These are phyloP conservation scores for Trichoderma sp. DNA, from an alignment of 2,329 filamentous ascomycete species.

Conservation along the genomic window DNA sequence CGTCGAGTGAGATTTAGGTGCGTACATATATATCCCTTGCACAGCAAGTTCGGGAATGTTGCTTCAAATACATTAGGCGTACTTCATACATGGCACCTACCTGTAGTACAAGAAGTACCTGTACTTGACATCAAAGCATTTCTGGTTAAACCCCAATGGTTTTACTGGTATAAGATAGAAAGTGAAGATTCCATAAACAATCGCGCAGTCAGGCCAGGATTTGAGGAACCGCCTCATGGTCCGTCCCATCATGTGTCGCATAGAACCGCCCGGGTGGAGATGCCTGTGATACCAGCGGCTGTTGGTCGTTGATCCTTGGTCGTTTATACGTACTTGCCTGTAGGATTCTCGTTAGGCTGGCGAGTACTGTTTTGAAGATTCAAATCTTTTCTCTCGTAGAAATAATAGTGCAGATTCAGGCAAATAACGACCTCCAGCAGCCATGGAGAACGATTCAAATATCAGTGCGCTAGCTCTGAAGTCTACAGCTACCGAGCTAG, in stretches of 20 bases:
- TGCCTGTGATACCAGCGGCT: background rate
- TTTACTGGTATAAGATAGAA: background rate
- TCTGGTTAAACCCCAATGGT: background rate
- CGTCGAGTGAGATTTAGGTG: background rate
- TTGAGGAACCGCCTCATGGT: background rate
- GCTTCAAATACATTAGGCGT: background rate
- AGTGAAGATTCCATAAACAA: background rate
- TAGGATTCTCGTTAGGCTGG: background rate
- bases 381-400: background rate
- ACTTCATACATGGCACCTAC: background rate
- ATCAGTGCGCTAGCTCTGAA: background rate
- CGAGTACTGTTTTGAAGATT: background rate
- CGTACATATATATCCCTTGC: background rate
- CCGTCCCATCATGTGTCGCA: background rate
- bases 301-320: background rate
- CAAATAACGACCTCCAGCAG: background rate
- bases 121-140: background rate
- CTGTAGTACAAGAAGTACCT: background rate
- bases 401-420: background rate
- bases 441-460: background rate
- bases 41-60: background rate
- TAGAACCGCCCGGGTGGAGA: constrained; percentile 1
- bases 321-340: background rate
- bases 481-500: background rate
- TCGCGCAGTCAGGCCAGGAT: background rate